Evolutionary conservation across 805 yeast species (phyloP).

Genomic region (fission yeast (Schizosaccharomyces pombe)): DNA sequence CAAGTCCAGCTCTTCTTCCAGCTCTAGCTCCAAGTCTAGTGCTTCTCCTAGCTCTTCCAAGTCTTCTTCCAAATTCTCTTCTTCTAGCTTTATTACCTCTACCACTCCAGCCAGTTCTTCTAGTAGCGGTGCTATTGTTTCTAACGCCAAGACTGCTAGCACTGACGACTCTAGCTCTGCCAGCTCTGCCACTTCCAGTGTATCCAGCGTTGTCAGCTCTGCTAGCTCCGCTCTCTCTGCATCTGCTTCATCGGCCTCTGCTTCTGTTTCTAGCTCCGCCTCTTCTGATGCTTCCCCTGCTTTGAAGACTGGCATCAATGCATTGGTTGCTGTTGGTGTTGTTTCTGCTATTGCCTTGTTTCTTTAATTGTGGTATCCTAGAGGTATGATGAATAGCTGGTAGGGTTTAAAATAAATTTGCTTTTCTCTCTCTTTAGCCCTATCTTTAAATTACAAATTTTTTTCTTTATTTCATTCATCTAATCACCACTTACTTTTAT

Average conservation of each 20-base stretch:
- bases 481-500: too few relatives aligned
- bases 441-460: too few relatives aligned
- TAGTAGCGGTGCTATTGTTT: too few relatives aligned
- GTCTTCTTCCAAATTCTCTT: neutral
- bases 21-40: neutral
- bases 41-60: neutral
- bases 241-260: neutral
- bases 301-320: neutral
- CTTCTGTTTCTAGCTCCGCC: neutral
- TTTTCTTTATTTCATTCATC: too few relatives aligned
- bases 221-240: neutral
- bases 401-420: too few relatives aligned
- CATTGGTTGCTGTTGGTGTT: neutral
- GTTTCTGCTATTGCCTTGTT: neutral
- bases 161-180: neutral
- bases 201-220: neutral
- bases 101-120: too few relatives aligned
- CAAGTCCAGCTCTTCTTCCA: neutral
- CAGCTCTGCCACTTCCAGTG: neutral
- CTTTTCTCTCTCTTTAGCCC: too few relatives aligned
- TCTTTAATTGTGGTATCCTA: neutral
- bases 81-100: too few relatives aligned
- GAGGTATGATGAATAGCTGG: too few relatives aligned
- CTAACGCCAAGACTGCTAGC: too few relatives aligned
- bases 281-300: neutral